phyloP scores from a whole-genome alignment of 306 rosid genomes.

The Trichosanthes truncata region DNA sequence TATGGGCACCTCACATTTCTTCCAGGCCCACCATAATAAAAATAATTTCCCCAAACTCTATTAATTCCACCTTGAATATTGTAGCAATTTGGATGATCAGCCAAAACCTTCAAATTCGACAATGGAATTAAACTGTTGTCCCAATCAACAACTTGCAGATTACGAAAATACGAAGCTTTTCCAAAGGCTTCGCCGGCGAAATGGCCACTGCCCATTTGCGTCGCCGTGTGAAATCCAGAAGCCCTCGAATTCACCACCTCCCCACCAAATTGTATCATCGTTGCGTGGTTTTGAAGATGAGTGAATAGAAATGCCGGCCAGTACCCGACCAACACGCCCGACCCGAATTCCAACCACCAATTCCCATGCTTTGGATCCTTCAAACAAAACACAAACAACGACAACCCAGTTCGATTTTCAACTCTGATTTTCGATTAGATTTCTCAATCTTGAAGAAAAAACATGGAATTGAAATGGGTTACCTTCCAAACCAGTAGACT shows the following conservation, averaged over 20 bases:
- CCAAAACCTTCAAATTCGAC: constrained; percentile 66
- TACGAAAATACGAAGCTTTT: constrained; percentile 79
- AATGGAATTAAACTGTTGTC: constrained; percentile 70
- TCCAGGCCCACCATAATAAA: constrained; percentile 97
- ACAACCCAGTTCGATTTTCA: no score
- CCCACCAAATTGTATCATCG: constrained; percentile 92
- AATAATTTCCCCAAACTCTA: constrained; percentile 85
- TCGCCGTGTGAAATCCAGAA: constrained; percentile 56
- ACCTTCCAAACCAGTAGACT: constrained; percentile 94
- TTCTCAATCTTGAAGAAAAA: background rate
- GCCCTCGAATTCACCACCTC: constrained; percentile 70
- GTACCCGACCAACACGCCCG: constrained; percentile 67
- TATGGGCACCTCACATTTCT: constrained; percentile 81
- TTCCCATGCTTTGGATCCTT: constrained; percentile 96
- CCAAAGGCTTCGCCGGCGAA: constrained; percentile 81
- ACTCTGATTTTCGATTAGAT: background rate
- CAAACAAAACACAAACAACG: background rate
- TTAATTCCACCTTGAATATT: constrained; percentile 87
- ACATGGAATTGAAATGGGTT: background rate
- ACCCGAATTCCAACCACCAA: constrained; percentile 93
- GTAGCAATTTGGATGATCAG: constrained; percentile 91
- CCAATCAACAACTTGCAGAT: constrained; percentile 86
- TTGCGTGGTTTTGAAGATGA: constrained; percentile 67
- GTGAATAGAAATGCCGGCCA: constrained; percentile 91
- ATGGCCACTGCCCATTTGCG: constrained; percentile 96